phyloP scores from a whole-genome alignment of 148 eudicot genomes.

The Vaccinium macrocarpon region DNA sequence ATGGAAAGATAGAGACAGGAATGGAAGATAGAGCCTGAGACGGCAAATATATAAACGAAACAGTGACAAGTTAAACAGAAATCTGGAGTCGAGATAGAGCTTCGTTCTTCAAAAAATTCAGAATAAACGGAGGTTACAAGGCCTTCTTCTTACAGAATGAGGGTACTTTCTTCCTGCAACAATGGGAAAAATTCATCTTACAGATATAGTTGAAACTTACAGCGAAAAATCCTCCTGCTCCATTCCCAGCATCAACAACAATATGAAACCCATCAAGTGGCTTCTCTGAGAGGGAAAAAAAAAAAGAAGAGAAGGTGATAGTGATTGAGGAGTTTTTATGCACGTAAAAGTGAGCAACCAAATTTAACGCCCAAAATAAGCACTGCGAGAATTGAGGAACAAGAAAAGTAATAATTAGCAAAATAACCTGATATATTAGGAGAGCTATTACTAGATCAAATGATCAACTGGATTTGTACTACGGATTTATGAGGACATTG shows the following conservation, averaged over 20 bases:
- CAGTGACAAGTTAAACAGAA: neutral
- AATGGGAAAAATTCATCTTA: neutral
- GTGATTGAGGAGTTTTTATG: conserved; percentile 10
- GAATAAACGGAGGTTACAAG: neutral
- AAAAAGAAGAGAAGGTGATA: neutral
- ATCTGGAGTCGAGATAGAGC: neutral
- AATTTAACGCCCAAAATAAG: neutral
- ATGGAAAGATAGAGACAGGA: neutral
- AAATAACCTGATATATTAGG: neutral
- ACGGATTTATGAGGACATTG: neutral
- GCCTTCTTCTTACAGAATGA: neutral
- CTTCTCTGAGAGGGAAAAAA: conserved; percentile 60
- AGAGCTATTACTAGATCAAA: neutral
- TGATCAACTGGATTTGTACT: neutral
- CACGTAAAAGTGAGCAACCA: neutral
- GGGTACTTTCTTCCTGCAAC: neutral
- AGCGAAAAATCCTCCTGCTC: conserved; percentile 97
- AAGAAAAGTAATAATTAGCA: neutral
- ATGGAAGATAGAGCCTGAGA: no score
- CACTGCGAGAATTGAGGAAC: neutral
- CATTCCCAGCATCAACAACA: conserved; percentile 99
- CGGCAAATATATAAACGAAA: neutral
- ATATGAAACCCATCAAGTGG: conserved; percentile 97
- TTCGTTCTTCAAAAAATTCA: neutral
- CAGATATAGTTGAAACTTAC: conserved; percentile 41